These are phyloP conservation scores for Irpex sp. DNA, from an alignment of 1,284 basidiomycete genomes.

Conservation along the genomic window DNA sequence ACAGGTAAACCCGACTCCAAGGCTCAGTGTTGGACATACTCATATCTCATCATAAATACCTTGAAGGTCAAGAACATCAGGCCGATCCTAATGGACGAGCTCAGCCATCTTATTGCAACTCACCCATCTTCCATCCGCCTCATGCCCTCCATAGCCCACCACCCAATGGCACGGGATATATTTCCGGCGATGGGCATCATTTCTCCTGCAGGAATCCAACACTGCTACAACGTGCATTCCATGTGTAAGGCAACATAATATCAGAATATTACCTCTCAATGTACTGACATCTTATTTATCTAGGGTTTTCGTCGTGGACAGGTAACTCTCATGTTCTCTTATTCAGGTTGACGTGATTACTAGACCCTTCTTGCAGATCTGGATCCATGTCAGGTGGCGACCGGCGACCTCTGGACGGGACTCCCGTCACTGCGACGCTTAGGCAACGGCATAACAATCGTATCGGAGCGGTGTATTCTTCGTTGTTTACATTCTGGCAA, in stretches of 20 bases:
- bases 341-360: not conserved
- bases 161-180: conserved; percentile 37
- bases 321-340: conserved; percentile 29
- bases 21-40: too few species aligned
- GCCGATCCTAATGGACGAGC: conserved; percentile 34
- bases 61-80: conserved; percentile 54
- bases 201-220: conserved; percentile 56
- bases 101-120: conserved; percentile 51
- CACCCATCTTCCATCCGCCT: conserved; percentile 52
- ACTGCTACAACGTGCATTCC: conserved; percentile 51
- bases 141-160: conserved; percentile 24
- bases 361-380: conserved; percentile 37
- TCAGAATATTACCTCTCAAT: not conserved
- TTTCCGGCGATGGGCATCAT: conserved; percentile 53
- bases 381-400: conserved; percentile 45
- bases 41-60: too few species aligned
- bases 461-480: conserved; percentile 56
- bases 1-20: conserved; percentile 32
- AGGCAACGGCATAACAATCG: conserved; percentile 39
- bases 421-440: conserved; percentile 42
- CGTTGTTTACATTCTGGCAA: conserved; percentile 51
- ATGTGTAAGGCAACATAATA: conserved; percentile 42
- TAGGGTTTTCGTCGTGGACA: conserved; percentile 53
- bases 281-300: not conserved
- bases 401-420: conserved; percentile 39